These are phyloP conservation scores for Protomyces inouyei DNA, from an alignment of 1,139 yeast species.

Conservation along the genomic window DNA sequence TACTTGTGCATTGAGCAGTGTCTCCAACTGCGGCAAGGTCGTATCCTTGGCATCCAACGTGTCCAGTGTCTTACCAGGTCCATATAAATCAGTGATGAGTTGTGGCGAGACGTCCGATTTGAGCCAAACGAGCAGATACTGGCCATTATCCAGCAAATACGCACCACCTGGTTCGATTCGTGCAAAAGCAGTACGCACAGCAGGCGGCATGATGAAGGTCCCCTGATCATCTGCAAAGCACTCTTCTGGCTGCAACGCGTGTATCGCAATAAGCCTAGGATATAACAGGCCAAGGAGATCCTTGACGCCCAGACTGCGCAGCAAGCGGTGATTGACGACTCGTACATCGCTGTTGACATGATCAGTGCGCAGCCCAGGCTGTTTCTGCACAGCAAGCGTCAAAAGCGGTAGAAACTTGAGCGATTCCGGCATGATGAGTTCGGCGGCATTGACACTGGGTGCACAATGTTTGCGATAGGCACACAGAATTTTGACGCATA, in stretches of 20 bases:
- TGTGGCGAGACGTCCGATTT: conserved; percentile 65
- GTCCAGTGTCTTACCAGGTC: conserved; percentile 50
- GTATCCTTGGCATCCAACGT: conserved; percentile 48
- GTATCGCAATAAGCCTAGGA: conserved; percentile 75
- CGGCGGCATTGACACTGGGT: conserved; percentile 52
- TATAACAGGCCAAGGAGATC: conserved; percentile 63
- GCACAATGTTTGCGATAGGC: conserved; percentile 57
- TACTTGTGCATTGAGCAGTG: conserved; percentile 66
- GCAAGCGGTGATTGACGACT: conserved; percentile 53
- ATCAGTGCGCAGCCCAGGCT: conserved; percentile 54
- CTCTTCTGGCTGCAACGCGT: conserved; percentile 52
- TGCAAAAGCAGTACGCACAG: conserved; percentile 47
- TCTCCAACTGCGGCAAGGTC: conserved; percentile 66
- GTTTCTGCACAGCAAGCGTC: conserved; percentile 64
- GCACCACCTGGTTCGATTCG: conserved; percentile 66
- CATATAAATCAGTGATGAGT: conserved; percentile 70
- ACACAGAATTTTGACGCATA: conserved; percentile 67
- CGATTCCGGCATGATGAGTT: conserved; percentile 76
- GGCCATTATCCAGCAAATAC: conserved; percentile 70
- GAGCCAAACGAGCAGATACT: conserved; percentile 58
- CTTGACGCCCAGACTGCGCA: conserved; percentile 56
- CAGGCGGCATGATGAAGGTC: conserved; percentile 51
- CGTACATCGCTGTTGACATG: conserved; percentile 47
- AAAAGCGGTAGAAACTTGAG: conserved; percentile 67
- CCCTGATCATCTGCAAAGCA: conserved; percentile 43